Base-by-base conservation (phyloP, 2,329 filamentous ascomycete species). In the Gaeumannomyces tritici region DNA sequence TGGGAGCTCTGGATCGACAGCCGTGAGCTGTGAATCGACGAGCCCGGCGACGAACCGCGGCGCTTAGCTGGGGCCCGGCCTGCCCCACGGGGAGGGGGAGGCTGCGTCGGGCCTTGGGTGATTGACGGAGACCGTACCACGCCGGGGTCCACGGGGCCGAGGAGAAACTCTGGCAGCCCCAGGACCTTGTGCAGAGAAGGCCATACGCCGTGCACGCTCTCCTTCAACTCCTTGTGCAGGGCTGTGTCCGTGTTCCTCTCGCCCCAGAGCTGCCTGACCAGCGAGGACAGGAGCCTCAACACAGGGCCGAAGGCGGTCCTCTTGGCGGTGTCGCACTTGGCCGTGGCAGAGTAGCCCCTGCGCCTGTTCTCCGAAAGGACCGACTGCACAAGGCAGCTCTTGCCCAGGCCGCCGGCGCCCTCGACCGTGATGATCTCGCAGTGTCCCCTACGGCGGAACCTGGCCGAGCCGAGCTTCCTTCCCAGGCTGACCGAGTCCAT, bases 131-230 rank as follows among this genome's bases (percentile, higher is more conserved):
- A 75, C 54, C 74, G 73, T 9, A 70, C 64, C 11, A 74, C 63
- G 4, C 69, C 66, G 3, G 67, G 54, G 55, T 83, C 80, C 28
- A 76, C 75, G 6, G 79, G 73, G 4, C 83, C 83, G 26, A 88
- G 76, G 8, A 88, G 75, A 74, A 93, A 96, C 68, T 93, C 88
- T 0, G 86, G 86, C 33, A 89, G 76, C 2, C 82, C 84, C 7
- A 89, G 77, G 2, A 84, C 73, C 64, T 81, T 81, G 68, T 88
- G 84, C 63, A 89, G 75, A 75, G 82, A 82, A 9, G 84, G 83
- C 86, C 86, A 89, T 18, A 85, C 79, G 1, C 86, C 85, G 29
- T 80, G 80, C 57, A 88, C 80, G 64, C 86, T 86, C 61, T 86
- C 79, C 71, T 84, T 86, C 42, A 89, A 70, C 1, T 79, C 74